Base-by-base conservation (phyloP, 768 basidiomycete genomes). In the Pulveroboletus sp. region DNA sequence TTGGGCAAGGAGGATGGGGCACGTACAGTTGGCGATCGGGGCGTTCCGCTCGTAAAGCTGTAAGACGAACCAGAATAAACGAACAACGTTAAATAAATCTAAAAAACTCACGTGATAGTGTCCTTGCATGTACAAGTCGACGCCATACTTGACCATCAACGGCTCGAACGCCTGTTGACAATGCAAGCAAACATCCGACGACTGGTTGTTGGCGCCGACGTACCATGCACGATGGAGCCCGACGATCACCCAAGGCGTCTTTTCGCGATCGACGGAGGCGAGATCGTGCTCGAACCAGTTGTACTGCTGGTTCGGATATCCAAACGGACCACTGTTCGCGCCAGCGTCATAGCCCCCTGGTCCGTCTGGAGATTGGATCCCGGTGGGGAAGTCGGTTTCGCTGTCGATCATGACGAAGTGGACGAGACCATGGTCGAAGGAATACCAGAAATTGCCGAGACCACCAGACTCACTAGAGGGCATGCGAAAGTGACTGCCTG, bases 201-300 rank as follows among this genome's bases (percentile, higher is more conserved):
- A 14, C 6, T 57, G 57, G 31, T 5, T 1, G 21, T 21, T 21
- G 21, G 21, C 21, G 33, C 37, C 57, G 5, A 63, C 21, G 32
- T 65, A 61, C 64, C 64, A 65, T n/a, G 61, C 64, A 1, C 64
- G 52, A 27, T 57, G 63, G 31, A 65, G 54, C n/a, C 63, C 64
- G 7, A 65, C 61, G 32, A 65, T 24, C 10, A 65, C 44, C 63
- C 63, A 65, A 0, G 63, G 63, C 5, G 63, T 65, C 43, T 58
- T 44, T n/a, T 37, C n/a, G 11, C 63, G 60, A 33, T 64, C 36
- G 39, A 64, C 13, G 1, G 58, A 50, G 10, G 63, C 54, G 6
- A 64, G 63, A 35, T 64, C 58, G 0, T 60, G 33, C 46, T 64
- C 63, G 38, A 65, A 55, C 63, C 63, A 65, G 0, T 65, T 13